Percentiles rank a stretch among this genome's conserved stretches.
Conservation (phyloP, 106 monocot genomes). For the Dactylorhiza incarnata region DNA sequence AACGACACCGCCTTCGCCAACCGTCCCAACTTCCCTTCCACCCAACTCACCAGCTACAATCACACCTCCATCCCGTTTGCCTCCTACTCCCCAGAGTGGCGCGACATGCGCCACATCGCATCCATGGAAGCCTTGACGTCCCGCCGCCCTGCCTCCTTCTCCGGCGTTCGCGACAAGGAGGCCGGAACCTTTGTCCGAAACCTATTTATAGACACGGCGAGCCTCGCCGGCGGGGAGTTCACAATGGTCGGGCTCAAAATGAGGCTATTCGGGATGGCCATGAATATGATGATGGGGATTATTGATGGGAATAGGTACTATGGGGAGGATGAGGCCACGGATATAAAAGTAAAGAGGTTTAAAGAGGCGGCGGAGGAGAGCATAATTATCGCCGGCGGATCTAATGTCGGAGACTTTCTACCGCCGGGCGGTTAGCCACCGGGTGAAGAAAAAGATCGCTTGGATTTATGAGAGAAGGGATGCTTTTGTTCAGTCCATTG, state of each 20-base stretch:
- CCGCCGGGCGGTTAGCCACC: slow-evolving; percentile 9
- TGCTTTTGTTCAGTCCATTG: slow-evolving; percentile 15
- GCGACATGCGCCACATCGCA: neutral
- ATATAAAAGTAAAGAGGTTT: neutral
- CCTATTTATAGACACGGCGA: neutral
- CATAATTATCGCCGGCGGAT: neutral
- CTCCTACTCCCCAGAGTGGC: neutral
- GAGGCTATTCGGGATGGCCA: too few relatives aligned
- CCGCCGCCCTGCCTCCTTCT: neutral
- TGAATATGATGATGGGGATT: too few relatives aligned
- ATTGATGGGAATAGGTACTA: too few relatives aligned
- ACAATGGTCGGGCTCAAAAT: slow-evolving; percentile 8
- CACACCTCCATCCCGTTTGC: neutral
- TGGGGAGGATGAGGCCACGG: neutral
- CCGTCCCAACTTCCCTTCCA: slow-evolving; percentile 1
- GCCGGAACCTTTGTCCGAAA: neutral
- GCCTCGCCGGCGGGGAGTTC: neutral
- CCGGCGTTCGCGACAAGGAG: neutral
- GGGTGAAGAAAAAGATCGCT: slow-evolving; percentile 9
- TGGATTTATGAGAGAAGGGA: slow-evolving; percentile 12
- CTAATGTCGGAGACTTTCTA: slow-evolving; percentile 25
- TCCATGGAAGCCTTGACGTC: neutral
- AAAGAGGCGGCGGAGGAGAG: slow-evolving; percentile 9
- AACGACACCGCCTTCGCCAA: slow-evolving; percentile 13
- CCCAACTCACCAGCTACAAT: neutral